Conservation (phyloP, 768 basidiomycete genomes). For the Lanmaoa pseudosensibilis region DNA sequence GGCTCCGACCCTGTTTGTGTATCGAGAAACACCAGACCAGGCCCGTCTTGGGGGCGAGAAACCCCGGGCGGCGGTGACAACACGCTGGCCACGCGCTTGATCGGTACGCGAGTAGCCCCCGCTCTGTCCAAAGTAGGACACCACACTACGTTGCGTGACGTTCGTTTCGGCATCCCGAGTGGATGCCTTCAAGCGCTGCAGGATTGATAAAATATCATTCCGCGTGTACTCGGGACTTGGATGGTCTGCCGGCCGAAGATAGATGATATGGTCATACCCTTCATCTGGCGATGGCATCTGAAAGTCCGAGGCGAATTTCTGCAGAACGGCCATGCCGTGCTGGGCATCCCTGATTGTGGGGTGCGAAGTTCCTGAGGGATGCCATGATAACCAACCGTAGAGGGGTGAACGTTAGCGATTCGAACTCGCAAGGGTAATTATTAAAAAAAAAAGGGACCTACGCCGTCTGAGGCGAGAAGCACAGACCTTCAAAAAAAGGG, state of each 20-base stretch:
- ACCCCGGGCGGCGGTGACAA: conserved; percentile 18
- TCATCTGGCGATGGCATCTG: conserved; percentile 54
- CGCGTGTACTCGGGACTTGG: conserved; percentile 48
- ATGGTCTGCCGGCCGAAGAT: conserved; percentile 38
- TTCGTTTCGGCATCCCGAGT: conserved; percentile 17
- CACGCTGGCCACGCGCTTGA: conserved; percentile 24
- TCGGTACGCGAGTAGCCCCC: conserved; percentile 10
- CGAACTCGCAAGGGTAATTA: conserved; percentile 1
- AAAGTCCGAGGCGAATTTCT: conserved; percentile 64
- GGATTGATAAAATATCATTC: conserved; percentile 50
- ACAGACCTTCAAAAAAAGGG: conserved; percentile 49
- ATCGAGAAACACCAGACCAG: conserved; percentile 14
- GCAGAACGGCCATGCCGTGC: conserved; percentile 59
- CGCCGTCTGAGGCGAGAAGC: conserved; percentile 57
- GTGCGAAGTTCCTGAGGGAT: conserved; percentile 62
- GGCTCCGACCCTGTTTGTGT: conserved; percentile 17
- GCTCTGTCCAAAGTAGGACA: conserved; percentile 8
- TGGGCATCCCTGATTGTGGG: conserved; percentile 71
- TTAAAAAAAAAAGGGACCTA: conserved; percentile 41
- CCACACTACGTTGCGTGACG: conserved; percentile 4
- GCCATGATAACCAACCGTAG: conserved; percentile 14
- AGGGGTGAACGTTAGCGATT: conserved; percentile 5
- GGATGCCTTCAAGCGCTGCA: conserved; percentile 46
- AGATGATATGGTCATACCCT: conserved; percentile 61
- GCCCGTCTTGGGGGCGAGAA: conserved; percentile 10